A percentile compares a stretch with the other conserved stretches of the same genome.
Conservation (phyloP, 805 yeast species). For the Jamesozyma spencerorum region DNA sequence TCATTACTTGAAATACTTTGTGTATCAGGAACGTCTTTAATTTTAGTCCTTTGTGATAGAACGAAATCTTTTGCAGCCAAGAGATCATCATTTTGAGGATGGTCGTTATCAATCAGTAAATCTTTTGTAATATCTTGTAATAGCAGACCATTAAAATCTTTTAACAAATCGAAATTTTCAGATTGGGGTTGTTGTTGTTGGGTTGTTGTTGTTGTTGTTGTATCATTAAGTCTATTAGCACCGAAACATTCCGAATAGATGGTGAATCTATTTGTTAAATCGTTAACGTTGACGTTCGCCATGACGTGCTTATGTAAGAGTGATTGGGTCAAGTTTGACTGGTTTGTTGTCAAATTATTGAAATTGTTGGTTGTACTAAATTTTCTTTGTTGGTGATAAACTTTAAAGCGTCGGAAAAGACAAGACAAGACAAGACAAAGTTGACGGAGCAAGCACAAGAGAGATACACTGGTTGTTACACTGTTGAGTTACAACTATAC, state of each 20-base stretch:
- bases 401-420: no score
- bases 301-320: no score
- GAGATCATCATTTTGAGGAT: background rate
- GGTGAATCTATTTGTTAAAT: conserved; percentile 2
- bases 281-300: background rate
- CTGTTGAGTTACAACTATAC: no score
- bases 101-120: background rate
- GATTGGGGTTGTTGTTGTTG: conserved; percentile 9
- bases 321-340: no score
- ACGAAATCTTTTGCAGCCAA: background rate
- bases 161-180: conserved; percentile 19
- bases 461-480: no score
- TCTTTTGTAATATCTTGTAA: conserved; percentile 13
- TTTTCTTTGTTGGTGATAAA: no score
- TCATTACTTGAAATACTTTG: conserved; percentile 24
- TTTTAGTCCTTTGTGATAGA: conserved; percentile 16
- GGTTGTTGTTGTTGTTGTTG: conserved; percentile 1
- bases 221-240: conserved; percentile 19
- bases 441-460: no score
- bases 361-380: no score
- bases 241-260: conserved; percentile 25
- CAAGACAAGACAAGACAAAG: no score
- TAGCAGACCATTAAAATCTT: conserved; percentile 14
- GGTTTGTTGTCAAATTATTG: no score
- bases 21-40: conserved; percentile 25